Evolutionary conservation across 2,329 filamentous ascomycete genomes (phyloP), one percentile per base, ranked within the genome.

Genomic region (Rhytidhysteron rufulum): DNA sequence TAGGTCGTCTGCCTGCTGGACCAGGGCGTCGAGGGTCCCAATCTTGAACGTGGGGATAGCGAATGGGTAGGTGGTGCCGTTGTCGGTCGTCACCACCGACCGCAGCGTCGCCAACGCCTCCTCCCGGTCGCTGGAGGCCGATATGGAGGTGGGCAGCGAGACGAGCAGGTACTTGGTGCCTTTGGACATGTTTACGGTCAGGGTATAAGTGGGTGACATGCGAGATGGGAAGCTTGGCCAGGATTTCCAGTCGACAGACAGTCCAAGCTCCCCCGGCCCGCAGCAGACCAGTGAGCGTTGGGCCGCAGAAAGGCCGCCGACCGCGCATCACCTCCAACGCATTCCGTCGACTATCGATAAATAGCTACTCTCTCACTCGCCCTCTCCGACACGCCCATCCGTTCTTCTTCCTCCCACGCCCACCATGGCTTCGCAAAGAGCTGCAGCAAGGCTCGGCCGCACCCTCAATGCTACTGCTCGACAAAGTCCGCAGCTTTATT

Each of bases 21-120:
- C 89, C 42, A 98, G 77, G 29, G 86, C 88, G 70, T 98, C 93
- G 27, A 98, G 78, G 0, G 93, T 96, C 43, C 93, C 93, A 65
- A 98, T 95, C 74, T 97, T 98, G 78, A 98, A 96, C 50, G 89
- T 85, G 16, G 93, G 93, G 48, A 97, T 85, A 41, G 79, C 72
- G 62, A 97, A 96, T 2, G 83, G 82, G 37, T 82, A 72, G 33
- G 88, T 84, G 38, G 78, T 80, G 62, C 86, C 88, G 65, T 86
- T 83, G 55, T 95, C 87, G 42, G 79, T 71, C 36, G 80, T 75
- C 40, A 95, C 76, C 31, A 83, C 88, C 41, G 82, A 72, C 53
- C 82, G 80, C 47, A 98, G 70, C 33, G 88, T 79, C 34, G 82
- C 78, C 51, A 96, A 74, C 50, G 91, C 88, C 66, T 94, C 88